Evolutionary conservation across 306 rosid genomes (phyloP).

Genomic region (Cucumis melo): DNA sequence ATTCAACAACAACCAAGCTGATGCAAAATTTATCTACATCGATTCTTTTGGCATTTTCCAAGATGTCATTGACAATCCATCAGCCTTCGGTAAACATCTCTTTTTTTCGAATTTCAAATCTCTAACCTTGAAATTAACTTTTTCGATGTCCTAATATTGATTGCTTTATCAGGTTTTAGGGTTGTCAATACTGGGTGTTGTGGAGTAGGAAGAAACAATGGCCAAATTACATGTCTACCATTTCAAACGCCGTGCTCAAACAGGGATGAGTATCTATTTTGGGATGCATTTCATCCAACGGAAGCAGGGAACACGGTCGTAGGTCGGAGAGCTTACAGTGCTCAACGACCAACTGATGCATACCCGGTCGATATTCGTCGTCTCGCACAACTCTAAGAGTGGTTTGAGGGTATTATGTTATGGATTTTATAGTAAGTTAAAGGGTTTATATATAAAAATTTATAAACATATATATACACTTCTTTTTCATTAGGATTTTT

Average conservation of each 20-base stretch:
- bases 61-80: conserved; percentile 52
- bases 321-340: conserved; percentile 56
- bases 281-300: conserved; percentile 98
- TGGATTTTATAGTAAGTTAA: neutral
- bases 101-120: no score
- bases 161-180: conserved; percentile 37
- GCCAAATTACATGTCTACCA: conserved; percentile 78
- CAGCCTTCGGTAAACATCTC: conserved; percentile 40
- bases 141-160: neutral
- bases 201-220: conserved; percentile 92
- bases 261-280: conserved; percentile 48
- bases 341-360: conserved; percentile 69
- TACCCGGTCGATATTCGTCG: conserved; percentile 64
- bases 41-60: conserved; percentile 64
- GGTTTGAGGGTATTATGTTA: neutral
- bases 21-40: conserved; percentile 54
- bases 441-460: neutral
- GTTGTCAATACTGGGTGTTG: conserved; percentile 69
- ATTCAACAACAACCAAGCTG: conserved; percentile 43
- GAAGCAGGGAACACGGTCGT: conserved; percentile 50
- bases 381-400: conserved; percentile 30
- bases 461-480: neutral
- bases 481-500: neutral
- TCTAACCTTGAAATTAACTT: neutral
- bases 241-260: conserved; percentile 62